Evolutionary conservation across 2,329 filamentous ascomycete species (phyloP).

Genomic region (Fragosphaeria purpurea): DNA sequence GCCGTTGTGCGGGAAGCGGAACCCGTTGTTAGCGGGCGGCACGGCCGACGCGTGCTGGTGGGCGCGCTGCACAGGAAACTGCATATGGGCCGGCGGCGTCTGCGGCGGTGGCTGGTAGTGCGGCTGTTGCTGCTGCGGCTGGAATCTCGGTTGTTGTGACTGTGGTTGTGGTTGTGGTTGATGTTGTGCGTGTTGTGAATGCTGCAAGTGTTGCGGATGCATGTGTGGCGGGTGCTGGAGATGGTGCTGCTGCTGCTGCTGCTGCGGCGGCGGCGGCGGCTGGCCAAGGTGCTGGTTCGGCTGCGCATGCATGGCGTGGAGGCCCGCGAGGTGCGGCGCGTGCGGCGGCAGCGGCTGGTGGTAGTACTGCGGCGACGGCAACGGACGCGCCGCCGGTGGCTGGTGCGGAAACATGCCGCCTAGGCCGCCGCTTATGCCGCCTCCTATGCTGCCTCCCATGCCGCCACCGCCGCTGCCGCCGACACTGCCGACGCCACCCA

Average conservation of each 20-base stretch:
- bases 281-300: slow-evolving; percentile 3
- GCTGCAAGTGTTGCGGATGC: too few species aligned
- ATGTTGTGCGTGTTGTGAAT: too few species aligned
- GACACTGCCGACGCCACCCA: slow-evolving; percentile 12
- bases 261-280: slow-evolving; percentile 2
- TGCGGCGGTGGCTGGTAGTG: not conserved
- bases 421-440: not conserved
- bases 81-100: slow-evolving; percentile 6
- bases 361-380: slow-evolving; percentile 11
- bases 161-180: too few species aligned
- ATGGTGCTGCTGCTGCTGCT: slow-evolving; percentile 2
- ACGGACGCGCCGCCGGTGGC: not conserved
- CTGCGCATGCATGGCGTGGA: slow-evolving; percentile 4
- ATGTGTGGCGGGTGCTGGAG: slow-evolving; percentile 3
- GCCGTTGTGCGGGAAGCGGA: slow-evolving; percentile 5
- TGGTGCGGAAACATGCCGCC: slow-evolving; percentile 1
- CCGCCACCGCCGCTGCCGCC: not conserved
- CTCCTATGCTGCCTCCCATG: not conserved
- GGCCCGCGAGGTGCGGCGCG: slow-evolving; percentile 4
- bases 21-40: slow-evolving; percentile 1
- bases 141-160: too few species aligned
- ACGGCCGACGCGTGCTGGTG: slow-evolving; percentile 4
- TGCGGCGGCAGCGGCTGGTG: slow-evolving; percentile 7
- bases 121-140: not conserved
- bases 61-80: slow-evolving; percentile 5